Evolutionary conservation across 176 grass and related monocot genomes (phyloP).

Genomic region (Lolium perenne): DNA sequence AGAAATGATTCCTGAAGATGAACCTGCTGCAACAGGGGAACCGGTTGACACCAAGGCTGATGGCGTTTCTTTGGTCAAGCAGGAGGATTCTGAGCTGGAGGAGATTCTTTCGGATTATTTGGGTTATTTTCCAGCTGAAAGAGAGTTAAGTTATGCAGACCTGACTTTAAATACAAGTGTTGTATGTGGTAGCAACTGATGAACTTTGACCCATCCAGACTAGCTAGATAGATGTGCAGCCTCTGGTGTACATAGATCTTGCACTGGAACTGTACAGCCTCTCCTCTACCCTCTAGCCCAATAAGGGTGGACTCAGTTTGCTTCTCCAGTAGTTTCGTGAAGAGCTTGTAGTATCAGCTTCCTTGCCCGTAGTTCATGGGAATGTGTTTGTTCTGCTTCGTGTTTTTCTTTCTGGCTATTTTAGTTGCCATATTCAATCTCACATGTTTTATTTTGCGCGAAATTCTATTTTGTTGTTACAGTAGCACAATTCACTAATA

Average conservation of each 20-base stretch:
- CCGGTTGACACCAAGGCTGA: too few species aligned
- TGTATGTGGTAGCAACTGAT: slow-evolving; percentile 40
- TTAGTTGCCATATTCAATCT: too few species aligned
- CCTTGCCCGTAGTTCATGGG: not conserved
- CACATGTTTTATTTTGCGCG: too few species aligned
- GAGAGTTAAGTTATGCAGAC: slow-evolving; percentile 33
- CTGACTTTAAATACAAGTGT: slow-evolving; percentile 32
- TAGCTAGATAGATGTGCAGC: slow-evolving; percentile 3
- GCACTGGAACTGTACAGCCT: slow-evolving; percentile 30
- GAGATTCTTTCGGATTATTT: slow-evolving; percentile 63
- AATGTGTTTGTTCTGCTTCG: slow-evolving; percentile 29
- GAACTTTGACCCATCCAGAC: slow-evolving; percentile 28
- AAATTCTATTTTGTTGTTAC: too few species aligned
- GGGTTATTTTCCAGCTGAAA: not conserved
- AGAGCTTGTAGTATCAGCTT: not conserved
- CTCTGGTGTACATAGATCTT: slow-evolving; percentile 46
- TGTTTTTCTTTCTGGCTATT: too few species aligned
- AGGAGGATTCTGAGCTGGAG: slow-evolving; percentile 54
- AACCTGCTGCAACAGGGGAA: too few species aligned
- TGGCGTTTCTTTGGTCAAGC: too few species aligned
- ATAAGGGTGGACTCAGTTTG: slow-evolving; percentile 1
- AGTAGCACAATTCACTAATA: too few species aligned
- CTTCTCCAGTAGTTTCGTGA: not conserved
- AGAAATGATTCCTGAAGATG: too few species aligned
- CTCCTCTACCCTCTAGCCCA: not conserved